Evolutionary conservation across 192 early-diverging fungal species (phyloP), one percentile per base, ranked within the genome.

Genomic region (Mortierella alpina): DNA sequence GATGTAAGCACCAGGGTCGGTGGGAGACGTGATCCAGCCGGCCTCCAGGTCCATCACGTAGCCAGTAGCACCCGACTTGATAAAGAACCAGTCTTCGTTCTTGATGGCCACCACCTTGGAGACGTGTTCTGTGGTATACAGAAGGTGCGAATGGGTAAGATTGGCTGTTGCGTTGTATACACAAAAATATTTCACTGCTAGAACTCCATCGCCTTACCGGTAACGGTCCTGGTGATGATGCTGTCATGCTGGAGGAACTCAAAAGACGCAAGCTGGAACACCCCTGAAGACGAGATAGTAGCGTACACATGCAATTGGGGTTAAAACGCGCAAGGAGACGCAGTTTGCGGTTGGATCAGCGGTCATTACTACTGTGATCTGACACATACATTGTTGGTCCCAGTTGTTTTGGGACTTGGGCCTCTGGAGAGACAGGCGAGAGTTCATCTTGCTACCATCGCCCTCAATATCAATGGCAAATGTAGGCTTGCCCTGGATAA

Each of bases 21-120:
- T 79, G 11, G 76, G 58, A 8, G 63, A 66, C 42, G 76, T 79
- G 69, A 79, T 79, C 76, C 76, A 79, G 51, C 76, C 76, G 56
- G 76, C 68, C 55, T 79, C 76, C 63, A 79, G 59, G 41, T 79
- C 76, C 76, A 79, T 79, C 48, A 79, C 76, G 31, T 67, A 67
- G 50, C 69, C 69, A 20, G 68, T 67, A 39, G 53, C 50, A 49
- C 54, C 45, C 14, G 68, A 72, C 76, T 79, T 79, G 76, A 79
- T 79, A 47, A 61, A 79, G 64, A 79, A 79, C 76, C 76, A 79
- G 64, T 79, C 76, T 40, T 71, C 59, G 23, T 65, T 72, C 51
- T 64, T 50, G 22, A 78, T 70, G 2, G 61, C 39, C 17, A 72
- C 76, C 48, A 59, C 56, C 64, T 79, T 70, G 49, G 67, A 63